Percentiles rank a stretch among this genome's conserved stretches.
Conservation (phyloP, 163 green algal species). For the Scenedesmus sp. region DNA sequence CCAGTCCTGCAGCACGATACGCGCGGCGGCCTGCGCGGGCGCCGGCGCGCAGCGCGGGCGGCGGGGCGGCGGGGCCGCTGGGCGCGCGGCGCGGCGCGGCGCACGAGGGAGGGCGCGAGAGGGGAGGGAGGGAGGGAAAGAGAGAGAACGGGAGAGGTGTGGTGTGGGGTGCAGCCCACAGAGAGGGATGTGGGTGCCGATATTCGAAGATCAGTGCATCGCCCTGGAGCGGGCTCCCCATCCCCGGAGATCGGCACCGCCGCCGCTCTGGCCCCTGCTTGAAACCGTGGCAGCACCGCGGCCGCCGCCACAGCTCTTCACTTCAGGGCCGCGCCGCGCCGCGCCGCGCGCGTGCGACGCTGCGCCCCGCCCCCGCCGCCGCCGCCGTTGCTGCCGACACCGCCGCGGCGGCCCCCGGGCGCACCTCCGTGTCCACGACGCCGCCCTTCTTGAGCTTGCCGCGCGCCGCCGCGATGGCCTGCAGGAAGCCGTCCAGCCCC, state of each 20-base stretch:
- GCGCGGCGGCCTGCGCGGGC: slow-evolving; percentile 39
- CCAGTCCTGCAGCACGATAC: slow-evolving; percentile 87
- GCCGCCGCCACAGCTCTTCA: slow-evolving; percentile 33
- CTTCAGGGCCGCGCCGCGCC: slow-evolving; percentile 21
- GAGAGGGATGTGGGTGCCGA: slow-evolving; percentile 20
- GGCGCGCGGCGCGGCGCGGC: neutral
- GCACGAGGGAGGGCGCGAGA: neutral
- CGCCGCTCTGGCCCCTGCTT: slow-evolving; percentile 22
- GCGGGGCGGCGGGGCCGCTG: too few species aligned
- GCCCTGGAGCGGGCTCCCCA: slow-evolving; percentile 22
- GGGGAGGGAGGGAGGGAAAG: neutral
- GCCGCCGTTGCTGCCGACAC: slow-evolving; percentile 41
- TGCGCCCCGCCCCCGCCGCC: neutral
- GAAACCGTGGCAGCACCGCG: slow-evolving; percentile 23
- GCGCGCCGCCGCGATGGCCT: slow-evolving; percentile 69
- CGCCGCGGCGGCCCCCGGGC: slow-evolving; percentile 66
- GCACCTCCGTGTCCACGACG: slow-evolving; percentile 65
- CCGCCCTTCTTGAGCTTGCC: slow-evolving; percentile 90
- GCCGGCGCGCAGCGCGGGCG: too few species aligned
- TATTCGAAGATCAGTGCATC: slow-evolving; percentile 41
- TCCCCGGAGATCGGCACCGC: slow-evolving; percentile 38
- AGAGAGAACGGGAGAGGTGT: neutral
- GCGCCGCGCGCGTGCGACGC: too few species aligned
- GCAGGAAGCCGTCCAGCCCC: slow-evolving; percentile 85
- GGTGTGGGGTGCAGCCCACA: too few species aligned